Base-by-base conservation (phyloP, 164 flowering plant genomes). In the Cinnamomum chago region DNA sequence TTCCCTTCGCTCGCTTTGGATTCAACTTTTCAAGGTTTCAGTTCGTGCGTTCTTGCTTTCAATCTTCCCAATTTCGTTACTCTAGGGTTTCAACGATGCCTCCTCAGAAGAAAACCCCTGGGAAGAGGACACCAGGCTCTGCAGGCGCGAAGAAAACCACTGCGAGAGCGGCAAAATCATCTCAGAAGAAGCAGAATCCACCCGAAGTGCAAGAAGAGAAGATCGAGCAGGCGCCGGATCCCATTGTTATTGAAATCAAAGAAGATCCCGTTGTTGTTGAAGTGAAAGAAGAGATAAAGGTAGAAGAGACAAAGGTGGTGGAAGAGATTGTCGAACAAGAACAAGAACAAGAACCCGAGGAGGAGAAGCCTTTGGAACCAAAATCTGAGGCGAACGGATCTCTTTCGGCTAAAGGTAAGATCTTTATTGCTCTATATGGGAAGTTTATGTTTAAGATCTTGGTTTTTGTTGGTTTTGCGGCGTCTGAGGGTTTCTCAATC, bases 391-490 rank as follows among this genome's bases (percentile, higher is more conserved):
- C 70, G 0, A 77, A 76, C 20, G 80, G 72, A 2, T 73, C 70
- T 55, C 58, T 28, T 51, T 27, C 73, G 0, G 69, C 24, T 22
- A 81, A 75, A 68, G 87, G 92, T 88, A 80, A 73, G 82, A 72
- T 30, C 28, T 30, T 14, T 30, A 18, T 58, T 60, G 9, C 22
- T 70, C 66, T 18, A 0, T 27, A 18, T 70, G 13, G 52, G 17
- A 24, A 28, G 7, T 35, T 76, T 72, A 24, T 40, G 6, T 27
- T 51, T 47, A 25, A 2, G 68, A 66, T 62, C 28, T 12, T 35
- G 10, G 9, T 62, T 9, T 12, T 62, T 17, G 20, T 1, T 47
- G 9, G 55, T 24, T 30, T 52, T 50, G 13, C 5, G 2, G 18
- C 23, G 10, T 2, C 23, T 23, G 52, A 13, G 14, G 60, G 2